Base-by-base conservation (phyloP, 1,139 yeast species). In the Kurtzmaniella quercitrusa region DNA sequence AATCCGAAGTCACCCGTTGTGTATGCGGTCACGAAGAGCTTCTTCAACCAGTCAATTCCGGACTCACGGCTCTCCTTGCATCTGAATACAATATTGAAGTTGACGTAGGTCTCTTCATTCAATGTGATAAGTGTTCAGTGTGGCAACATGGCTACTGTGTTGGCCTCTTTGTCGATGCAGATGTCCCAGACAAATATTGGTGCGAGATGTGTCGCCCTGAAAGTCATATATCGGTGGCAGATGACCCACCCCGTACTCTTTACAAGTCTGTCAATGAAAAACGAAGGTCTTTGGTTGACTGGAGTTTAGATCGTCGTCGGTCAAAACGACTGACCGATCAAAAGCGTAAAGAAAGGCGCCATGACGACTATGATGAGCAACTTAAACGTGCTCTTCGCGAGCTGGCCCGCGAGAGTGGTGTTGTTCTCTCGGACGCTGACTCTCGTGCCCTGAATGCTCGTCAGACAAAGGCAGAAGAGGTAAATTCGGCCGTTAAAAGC, bases 131-230 rank as follows among this genome's bases (percentile, higher is more conserved):
- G 49, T 93, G 98, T 65, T 82, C 88, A 20, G 96, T 84, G 9
- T 93, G 98, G 98, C 98, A 93, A 63, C 98, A 93, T 60, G 98
- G 97, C 2, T 89, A 74, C 63, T 93, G 98, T 67, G 97, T 93
- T 35, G 95, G 96, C 1, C 76, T 88, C 46, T 73, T 71, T 47
- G 77, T 78, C 40, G 86, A 82, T 50, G 83, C 80, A 28, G 84
- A 79, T 46, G 88, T 88, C 0, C 96, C 96, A 2, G 96, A 89
- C 46, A 86, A 86, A 60, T 91, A 91, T 63, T 88, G 88, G 86
- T 91, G 98, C 70, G 98, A 93, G 59, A 64, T 69, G 53, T 93
- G 98, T 66, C 80, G 83, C 50, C 96, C 96, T 0, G 91, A 85
- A 38, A 66, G 84, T 36, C 98, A 91, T 59, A 65, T 78, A 20